Percentiles rank a stretch among this genome's conserved stretches.
These are phyloP conservation scores for Kwoniella europaea DNA, from an alignment of 768 basidiomycete genomes.

Conservation along the genomic window DNA sequence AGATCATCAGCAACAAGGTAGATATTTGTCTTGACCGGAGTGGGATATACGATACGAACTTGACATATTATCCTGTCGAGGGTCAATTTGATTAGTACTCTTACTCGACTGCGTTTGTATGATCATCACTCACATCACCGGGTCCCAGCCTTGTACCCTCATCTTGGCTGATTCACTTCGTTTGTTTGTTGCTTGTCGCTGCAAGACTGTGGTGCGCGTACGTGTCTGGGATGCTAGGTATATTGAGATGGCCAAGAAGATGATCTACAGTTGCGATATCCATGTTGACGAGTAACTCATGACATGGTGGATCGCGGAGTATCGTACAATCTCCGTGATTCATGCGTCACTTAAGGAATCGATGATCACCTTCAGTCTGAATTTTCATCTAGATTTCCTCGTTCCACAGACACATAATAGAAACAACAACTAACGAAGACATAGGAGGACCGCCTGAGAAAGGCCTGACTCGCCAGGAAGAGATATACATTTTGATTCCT, in stretches of 20 bases:
- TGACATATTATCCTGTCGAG: constrained; percentile 71
- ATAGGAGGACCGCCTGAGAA: too few species aligned
- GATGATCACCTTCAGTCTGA: too few species aligned
- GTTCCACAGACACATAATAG: too few species aligned
- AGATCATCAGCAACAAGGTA: too few species aligned
- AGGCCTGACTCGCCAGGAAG: too few species aligned
- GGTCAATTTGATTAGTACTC: neutral
- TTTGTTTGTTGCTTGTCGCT: neutral
- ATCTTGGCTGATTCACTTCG: constrained; percentile 20
- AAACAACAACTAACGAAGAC: too few species aligned
- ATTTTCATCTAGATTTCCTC: too few species aligned
- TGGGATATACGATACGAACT: constrained; percentile 60
- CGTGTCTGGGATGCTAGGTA: neutral
- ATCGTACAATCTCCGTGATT: neutral
- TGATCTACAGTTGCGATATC: neutral
- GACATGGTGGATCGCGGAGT: neutral
- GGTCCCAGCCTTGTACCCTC: constrained; percentile 76
- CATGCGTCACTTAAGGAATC: neutral
- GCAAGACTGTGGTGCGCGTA: neutral
- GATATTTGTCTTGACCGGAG: neutral
- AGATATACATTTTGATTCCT: neutral
- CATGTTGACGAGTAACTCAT: too few species aligned
- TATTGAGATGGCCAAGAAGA: neutral
- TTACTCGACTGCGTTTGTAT: too few species aligned
- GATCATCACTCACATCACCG: constrained; percentile 63